phyloP scores from a whole-genome alignment of 129 eudicot species.

The Erigeron canadensis region DNA sequence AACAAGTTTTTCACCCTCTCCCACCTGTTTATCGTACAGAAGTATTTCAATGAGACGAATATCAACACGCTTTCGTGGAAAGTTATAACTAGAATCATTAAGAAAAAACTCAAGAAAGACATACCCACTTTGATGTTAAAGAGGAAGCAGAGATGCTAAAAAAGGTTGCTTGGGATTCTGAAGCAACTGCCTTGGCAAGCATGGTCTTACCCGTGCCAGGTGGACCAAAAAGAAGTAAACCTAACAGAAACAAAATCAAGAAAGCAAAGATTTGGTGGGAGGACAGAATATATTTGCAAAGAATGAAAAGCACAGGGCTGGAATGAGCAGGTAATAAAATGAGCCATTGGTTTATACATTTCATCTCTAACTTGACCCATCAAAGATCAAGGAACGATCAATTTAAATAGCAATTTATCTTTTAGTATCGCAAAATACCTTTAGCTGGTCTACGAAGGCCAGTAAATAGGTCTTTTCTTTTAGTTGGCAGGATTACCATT shows the following conservation, averaged over 20 bases:
- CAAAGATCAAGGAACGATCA: no score
- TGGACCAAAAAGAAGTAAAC: constrained; percentile 98
- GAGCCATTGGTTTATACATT: not conserved
- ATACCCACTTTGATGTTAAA: constrained; percentile 96
- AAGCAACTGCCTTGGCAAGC: constrained; percentile 99
- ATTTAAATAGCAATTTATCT: no score
- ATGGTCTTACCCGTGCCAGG: constrained; percentile 99
- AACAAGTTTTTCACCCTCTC: constrained; percentile 99
- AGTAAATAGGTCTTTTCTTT: constrained; percentile 89
- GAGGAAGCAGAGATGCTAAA: constrained; percentile 97
- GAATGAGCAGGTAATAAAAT: not conserved
- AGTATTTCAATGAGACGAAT: constrained; percentile 8
- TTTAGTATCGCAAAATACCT: constrained; percentile 41
- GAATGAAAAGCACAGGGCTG: no score
- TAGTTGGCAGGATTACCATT: constrained; percentile 96
- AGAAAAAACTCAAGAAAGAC: constrained; percentile 33
- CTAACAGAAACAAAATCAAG: constrained; percentile 37
- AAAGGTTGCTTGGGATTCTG: constrained; percentile 94
- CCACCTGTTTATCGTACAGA: constrained; percentile 54
- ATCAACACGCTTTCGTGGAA: not conserved
- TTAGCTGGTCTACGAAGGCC: constrained; percentile 95
- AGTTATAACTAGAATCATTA: constrained; percentile 4
- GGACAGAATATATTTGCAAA: not conserved
- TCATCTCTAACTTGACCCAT: not conserved
- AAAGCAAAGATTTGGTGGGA: constrained; percentile 9